Base-by-base conservation (phyloP, 2,329 filamentous ascomycete species). In the Sporothrix pseudoabietina region DNA sequence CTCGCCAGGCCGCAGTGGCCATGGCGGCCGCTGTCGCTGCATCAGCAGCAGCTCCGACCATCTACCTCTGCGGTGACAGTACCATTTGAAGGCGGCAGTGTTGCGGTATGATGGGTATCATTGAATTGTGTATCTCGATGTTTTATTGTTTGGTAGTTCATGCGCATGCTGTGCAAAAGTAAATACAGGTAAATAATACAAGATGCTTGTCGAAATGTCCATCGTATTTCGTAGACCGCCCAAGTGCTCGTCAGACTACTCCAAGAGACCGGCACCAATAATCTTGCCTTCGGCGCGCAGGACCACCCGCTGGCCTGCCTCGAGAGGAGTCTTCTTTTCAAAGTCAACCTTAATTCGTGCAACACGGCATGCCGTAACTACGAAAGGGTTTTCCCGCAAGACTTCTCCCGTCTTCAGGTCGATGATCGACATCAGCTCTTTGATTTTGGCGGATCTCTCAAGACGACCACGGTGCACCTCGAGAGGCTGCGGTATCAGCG, bases 401-500 rank as follows among this genome's bases (percentile, higher is more conserved):
- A 91, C 83, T n/a, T 87, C 86, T 0, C 94, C 95, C 1, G 88
- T 93, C 9, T 86, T 85, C 82, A 97, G 97, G 81, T 98, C 93
- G 59, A 98, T 81, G 1, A 90, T 86, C 0, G 92, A 92, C 9
- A 91, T 83, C 76, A 98, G 86, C 75, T 89, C 87, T 71, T 87
- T 86, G 55, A 99, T 92, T 66, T 88, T 88, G 0, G 92, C 96
- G 0, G 93, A 87, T 0, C 90, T 89, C 80, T 97, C 92, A 69
- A 98, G 83, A 9, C 94, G 87, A 0, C 96, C 96, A 26, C 94
- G 86, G 80, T 98, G 94, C 9, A 99, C 89, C 78, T 98, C 95
- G 10, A 98, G 89, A 32, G 89, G 89, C 89, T 95, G 96, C 0
- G 95, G 95, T 82, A 94, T 91, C 19, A 99, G 83, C 75, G 95